phyloP scores from a whole-genome alignment of 2,329 filamentous ascomycete genomes.

The Trichophyton benhamiae region DNA sequence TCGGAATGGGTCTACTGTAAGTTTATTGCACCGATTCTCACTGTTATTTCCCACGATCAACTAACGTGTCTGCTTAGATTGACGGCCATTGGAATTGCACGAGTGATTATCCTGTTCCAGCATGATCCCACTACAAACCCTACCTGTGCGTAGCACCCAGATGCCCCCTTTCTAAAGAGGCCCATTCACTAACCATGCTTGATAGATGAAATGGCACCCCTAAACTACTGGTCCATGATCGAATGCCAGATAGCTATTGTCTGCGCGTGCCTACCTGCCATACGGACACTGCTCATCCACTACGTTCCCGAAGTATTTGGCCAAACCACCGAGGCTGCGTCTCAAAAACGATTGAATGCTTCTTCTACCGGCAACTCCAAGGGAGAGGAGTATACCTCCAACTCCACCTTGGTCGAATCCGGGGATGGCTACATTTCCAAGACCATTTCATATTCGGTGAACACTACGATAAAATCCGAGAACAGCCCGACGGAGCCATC shows the following conservation, averaged over 20 bases:
- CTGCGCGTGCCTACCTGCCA: slow-evolving; percentile 8
- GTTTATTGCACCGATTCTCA: not conserved
- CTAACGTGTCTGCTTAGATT: not conserved
- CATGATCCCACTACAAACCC: not conserved
- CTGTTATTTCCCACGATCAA: not conserved
- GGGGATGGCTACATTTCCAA: not conserved
- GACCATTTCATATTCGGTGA: not conserved
- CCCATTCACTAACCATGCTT: not conserved
- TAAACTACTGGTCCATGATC: slow-evolving; percentile 9
- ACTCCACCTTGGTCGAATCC: not conserved
- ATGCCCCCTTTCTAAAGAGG: not conserved
- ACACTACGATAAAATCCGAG: not conserved
- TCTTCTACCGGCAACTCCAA: not conserved
- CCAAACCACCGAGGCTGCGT: not conserved
- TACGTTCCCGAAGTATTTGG: not conserved
- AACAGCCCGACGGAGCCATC: not conserved
- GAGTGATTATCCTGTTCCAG: not conserved
- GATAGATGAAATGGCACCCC: slow-evolving; percentile 2
- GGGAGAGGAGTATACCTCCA: not conserved
- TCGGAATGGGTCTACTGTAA: slow-evolving; percentile 2
- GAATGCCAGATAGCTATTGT: slow-evolving; percentile 8
- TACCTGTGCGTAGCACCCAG: not conserved
- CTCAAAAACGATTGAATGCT: not conserved
- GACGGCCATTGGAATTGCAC: not conserved
- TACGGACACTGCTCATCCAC: slow-evolving; percentile 4